Evolutionary conservation across 1,139 yeast species (phyloP).

Genomic region (Wickerhamomyces sp.): DNA sequence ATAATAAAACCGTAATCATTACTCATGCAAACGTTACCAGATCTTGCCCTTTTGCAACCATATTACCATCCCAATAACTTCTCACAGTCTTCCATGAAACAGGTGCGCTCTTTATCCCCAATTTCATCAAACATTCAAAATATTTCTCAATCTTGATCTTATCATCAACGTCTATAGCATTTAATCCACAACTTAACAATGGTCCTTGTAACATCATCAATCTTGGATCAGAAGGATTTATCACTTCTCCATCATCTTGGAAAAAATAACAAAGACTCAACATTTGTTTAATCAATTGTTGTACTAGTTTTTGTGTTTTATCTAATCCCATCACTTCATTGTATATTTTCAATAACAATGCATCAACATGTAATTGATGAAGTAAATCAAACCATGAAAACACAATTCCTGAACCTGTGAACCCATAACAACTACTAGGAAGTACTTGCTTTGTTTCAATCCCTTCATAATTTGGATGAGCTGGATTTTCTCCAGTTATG

Average conservation of each 20-base stretch:
- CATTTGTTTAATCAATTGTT: conserved; percentile 37
- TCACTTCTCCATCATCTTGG: neutral
- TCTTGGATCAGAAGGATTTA: conserved; percentile 25
- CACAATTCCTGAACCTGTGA: conserved; percentile 24
- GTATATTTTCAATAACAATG: conserved; percentile 36
- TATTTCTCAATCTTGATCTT: conserved; percentile 28
- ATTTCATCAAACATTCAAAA: conserved; percentile 27
- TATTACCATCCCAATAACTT: conserved; percentile 26
- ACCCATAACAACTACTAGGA: conserved; percentile 20
- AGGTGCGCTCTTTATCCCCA: conserved; percentile 34
- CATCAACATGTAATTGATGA: conserved; percentile 47
- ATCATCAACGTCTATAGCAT: conserved; percentile 27
- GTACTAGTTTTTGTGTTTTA: conserved; percentile 37
- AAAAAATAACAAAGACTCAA: conserved; percentile 35
- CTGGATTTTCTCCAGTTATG: conserved; percentile 11
- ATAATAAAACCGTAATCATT: no score
- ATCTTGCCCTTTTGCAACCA: conserved; percentile 6
- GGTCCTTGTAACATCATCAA: conserved; percentile 37
- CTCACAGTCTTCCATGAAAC: conserved; percentile 27
- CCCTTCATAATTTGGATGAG: conserved; percentile 22
- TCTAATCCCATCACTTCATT: conserved; percentile 33
- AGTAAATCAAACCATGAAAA: conserved; percentile 54
- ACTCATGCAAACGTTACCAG: conserved; percentile 16
- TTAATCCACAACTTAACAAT: conserved; percentile 31
- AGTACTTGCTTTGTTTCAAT: conserved; percentile 9